Conservation (phyloP, 2,329 filamentous ascomycete genomes). For the Aspergillus japonicus region DNA sequence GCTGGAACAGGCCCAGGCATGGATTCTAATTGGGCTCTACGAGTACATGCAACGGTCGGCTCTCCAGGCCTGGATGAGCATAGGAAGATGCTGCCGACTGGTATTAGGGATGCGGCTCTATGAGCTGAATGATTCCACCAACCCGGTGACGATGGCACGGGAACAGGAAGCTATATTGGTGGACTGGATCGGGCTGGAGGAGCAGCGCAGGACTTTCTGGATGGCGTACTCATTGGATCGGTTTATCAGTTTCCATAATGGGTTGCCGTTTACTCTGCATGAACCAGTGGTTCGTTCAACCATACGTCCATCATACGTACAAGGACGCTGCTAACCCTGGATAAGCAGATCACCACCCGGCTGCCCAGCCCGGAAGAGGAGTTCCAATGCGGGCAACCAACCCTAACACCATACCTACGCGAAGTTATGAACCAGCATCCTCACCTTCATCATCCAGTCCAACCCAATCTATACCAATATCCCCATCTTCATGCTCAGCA, state of each 20-base stretch:
- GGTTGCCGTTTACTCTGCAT: constrained; percentile 31
- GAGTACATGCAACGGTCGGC: constrained; percentile 37
- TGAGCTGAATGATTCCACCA: constrained; percentile 33
- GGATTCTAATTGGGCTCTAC: constrained; percentile 39
- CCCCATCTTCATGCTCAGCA: neutral
- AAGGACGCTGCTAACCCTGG: neutral
- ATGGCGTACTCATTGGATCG: constrained; percentile 42
- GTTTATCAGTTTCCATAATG: constrained; percentile 34
- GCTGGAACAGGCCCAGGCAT: constrained; percentile 38
- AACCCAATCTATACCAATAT: neutral
- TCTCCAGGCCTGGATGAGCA: constrained; percentile 39
- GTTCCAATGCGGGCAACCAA: constrained; percentile 36
- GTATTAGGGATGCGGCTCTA: constrained; percentile 38
- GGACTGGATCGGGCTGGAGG: constrained; percentile 35
- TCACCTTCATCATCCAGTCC: neutral
- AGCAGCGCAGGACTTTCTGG: constrained; percentile 42
- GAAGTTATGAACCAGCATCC: constrained; percentile 26
- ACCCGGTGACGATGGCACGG: constrained; percentile 12
- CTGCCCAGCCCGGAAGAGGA: constrained; percentile 37
- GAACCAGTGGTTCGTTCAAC: constrained; percentile 23
- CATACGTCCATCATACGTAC: too few species aligned
- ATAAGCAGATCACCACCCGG: constrained; percentile 33
- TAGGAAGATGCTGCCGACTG: constrained; percentile 38
- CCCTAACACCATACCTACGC: constrained; percentile 28
- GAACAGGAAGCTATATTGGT: constrained; percentile 14